Evolutionary conservation across 208 protist genomes (phyloP).

Genomic region (Trypanosoma scelopori): DNA sequence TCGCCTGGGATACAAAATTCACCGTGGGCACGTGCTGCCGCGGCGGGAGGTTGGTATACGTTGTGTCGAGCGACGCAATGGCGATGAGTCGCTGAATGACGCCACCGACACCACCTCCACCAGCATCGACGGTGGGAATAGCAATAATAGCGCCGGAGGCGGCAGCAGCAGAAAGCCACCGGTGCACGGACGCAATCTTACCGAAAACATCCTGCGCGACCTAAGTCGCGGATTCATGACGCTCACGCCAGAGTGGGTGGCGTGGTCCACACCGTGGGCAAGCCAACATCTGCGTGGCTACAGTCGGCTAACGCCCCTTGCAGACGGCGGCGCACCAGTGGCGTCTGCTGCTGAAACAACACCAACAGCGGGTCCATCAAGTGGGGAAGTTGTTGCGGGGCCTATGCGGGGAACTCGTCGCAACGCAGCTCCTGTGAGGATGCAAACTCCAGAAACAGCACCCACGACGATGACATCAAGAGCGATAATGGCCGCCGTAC

Average conservation of each 20-base stretch:
- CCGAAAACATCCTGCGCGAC: slow-evolving; percentile 40
- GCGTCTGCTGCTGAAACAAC: not conserved
- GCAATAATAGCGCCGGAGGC: not conserved
- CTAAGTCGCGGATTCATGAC: slow-evolving; percentile 53
- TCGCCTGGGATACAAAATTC: slow-evolving; percentile 70
- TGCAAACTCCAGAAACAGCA: not conserved
- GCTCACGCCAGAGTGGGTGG: slow-evolving; percentile 73
- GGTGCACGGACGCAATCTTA: slow-evolving; percentile 18
- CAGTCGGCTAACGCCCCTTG: slow-evolving; percentile 20
- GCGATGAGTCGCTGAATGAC: slow-evolving; percentile 15
- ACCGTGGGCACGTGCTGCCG: slow-evolving; percentile 45
- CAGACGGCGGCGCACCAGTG: not conserved
- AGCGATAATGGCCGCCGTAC: not conserved
- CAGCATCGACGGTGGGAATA: not conserved
- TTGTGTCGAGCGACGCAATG: slow-evolving; percentile 24
- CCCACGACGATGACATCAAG: not conserved
- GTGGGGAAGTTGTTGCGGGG: slow-evolving; percentile 12
- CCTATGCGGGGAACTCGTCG: slow-evolving; percentile 22
- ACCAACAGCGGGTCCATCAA: not conserved
- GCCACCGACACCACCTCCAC: not conserved
- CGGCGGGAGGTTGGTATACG: slow-evolving; percentile 57
- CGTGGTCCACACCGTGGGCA: slow-evolving; percentile 80
- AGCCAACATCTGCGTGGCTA: slow-evolving; percentile 42
- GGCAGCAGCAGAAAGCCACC: slow-evolving; percentile 8
- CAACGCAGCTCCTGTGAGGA: slow-evolving; percentile 18